A percentile compares a stretch with the other conserved stretches of the same genome.
These are phyloP conservation scores for Kluyveromyces marxianus DNA, from an alignment of 1,139 yeast genomes.

Conservation along the genomic window DNA sequence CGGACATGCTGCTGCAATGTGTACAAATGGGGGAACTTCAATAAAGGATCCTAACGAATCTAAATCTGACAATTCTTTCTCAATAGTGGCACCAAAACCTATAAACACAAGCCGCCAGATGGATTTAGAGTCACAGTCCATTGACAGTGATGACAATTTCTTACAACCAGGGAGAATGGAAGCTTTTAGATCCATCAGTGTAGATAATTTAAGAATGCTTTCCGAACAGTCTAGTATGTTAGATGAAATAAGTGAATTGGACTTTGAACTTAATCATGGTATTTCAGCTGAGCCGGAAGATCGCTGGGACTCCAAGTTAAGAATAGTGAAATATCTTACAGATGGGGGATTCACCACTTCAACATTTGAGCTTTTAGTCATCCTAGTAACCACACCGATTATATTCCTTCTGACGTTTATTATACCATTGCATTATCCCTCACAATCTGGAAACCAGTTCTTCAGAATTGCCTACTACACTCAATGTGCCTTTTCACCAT, in stretches of 20 bases:
- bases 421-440: slow-evolving; percentile 4
- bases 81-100: background rate
- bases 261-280: background rate
- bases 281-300: slow-evolving; percentile 2
- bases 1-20: background rate
- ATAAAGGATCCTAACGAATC: background rate
- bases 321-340: slow-evolving; percentile 1
- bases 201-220: background rate
- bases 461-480: slow-evolving; percentile 1
- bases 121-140: slow-evolving; percentile 4
- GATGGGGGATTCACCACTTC: background rate
- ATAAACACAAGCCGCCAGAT: background rate
- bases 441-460: background rate
- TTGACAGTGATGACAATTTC: slow-evolving; percentile 6
- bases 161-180: slow-evolving; percentile 5
- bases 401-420: slow-evolving; percentile 3
- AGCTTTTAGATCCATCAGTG: slow-evolving; percentile 1
- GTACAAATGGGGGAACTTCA: no score
- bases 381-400: slow-evolving; percentile 6
- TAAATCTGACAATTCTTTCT: background rate
- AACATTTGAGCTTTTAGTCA: background rate
- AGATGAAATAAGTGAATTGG: background rate
- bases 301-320: slow-evolving; percentile 3
- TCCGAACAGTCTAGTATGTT: background rate
- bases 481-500: slow-evolving; percentile 7